Percentiles rank a stretch among this genome's conserved stretches.
Evolutionary conservation across 306 rosid genomes (phyloP).

Genomic region (Quercus glauca): DNA sequence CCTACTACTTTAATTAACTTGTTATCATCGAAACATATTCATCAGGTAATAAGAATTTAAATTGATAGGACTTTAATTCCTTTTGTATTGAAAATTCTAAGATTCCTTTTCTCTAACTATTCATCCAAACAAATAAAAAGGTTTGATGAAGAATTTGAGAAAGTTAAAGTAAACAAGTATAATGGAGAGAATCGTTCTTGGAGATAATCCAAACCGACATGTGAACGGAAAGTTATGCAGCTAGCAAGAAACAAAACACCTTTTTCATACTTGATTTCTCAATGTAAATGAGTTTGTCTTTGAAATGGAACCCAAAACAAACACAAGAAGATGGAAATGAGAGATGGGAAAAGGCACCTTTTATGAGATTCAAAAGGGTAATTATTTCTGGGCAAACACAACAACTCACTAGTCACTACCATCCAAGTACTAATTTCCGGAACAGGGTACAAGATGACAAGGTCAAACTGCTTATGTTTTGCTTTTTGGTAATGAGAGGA

Average conservation of each 20-base stretch:
- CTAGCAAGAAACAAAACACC: neutral
- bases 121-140: too few relatives aligned
- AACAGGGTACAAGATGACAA: neutral
- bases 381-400: neutral
- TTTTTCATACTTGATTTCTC: neutral
- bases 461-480: neutral
- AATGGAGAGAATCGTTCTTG: neutral
- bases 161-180: too few relatives aligned
- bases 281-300: neutral
- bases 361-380: neutral
- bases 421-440: constrained; percentile 3
- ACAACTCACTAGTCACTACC: neutral
- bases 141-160: too few relatives aligned
- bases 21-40: too few relatives aligned
- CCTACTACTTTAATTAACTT: too few relatives aligned
- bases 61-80: too few relatives aligned
- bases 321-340: neutral
- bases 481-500: neutral
- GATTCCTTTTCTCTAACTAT: too few relatives aligned
- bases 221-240: neutral
- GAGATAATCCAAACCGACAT: neutral
- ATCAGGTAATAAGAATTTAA: too few relatives aligned
- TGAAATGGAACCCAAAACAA: neutral
- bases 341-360: neutral
- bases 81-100: too few relatives aligned